Evolutionary conservation across 345 rosid genomes (phyloP).

Genomic region (Eucalyptus caleyi): DNA sequence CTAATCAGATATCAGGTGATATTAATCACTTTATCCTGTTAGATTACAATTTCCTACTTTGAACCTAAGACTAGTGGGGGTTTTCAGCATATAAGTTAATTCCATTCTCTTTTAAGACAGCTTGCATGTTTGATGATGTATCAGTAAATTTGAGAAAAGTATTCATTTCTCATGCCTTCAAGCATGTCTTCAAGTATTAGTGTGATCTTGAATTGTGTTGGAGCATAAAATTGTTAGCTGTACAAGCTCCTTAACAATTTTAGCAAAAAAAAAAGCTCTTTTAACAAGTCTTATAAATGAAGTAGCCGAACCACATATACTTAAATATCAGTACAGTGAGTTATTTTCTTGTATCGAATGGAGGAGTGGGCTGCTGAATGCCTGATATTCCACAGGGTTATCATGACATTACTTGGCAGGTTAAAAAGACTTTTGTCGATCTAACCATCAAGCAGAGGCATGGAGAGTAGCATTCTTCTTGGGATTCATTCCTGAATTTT

Average conservation of each 20-base stretch:
- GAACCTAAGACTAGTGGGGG: background rate
- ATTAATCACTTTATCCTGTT: background rate
- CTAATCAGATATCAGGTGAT: background rate
- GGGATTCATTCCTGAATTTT: background rate
- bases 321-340: background rate
- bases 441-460: background rate
- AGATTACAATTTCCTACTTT: background rate
- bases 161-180: background rate
- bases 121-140: background rate
- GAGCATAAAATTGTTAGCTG: background rate
- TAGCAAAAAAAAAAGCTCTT: background rate
- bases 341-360: background rate
- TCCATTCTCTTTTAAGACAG: background rate
- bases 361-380: background rate
- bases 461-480: background rate
- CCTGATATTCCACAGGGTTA: background rate
- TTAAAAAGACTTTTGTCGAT: background rate
- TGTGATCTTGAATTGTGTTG: background rate
- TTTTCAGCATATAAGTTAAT: background rate
- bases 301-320: background rate
- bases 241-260: background rate
- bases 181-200: background rate
- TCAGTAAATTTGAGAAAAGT: background rate
- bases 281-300: background rate
- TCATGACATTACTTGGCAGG: background rate